Conservation (phyloP, 2,329 filamentous ascomycete genomes). For the Bipolaris victoriae region DNA sequence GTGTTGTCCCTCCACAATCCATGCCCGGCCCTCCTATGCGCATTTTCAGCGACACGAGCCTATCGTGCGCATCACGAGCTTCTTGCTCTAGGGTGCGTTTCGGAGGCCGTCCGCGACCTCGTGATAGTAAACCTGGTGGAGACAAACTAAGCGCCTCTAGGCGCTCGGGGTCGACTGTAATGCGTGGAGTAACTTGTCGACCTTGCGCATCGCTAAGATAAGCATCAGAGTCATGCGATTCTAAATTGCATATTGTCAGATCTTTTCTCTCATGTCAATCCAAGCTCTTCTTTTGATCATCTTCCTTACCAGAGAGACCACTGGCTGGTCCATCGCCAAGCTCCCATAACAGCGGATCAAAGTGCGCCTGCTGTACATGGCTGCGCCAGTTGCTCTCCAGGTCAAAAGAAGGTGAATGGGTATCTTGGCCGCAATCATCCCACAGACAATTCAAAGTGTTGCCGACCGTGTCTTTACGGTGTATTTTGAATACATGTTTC, state of each 20-base stretch:
- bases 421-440: constrained; percentile 49
- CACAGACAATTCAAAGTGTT: constrained; percentile 55
- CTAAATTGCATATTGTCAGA: constrained; percentile 33
- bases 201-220: constrained; percentile 58
- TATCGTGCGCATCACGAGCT: constrained; percentile 53
- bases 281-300: constrained; percentile 11
- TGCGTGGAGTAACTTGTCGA: constrained; percentile 56
- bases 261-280: constrained; percentile 11
- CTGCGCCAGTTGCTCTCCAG: constrained; percentile 53
- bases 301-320: constrained; percentile 62
- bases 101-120: constrained; percentile 41
- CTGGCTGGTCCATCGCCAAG: constrained; percentile 65
- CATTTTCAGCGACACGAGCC: constrained; percentile 58
- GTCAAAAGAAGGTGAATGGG: constrained; percentile 44
- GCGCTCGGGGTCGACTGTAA: constrained; percentile 32
- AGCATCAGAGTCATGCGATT: constrained; percentile 52
- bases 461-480: constrained; percentile 49
- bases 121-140: constrained; percentile 24
- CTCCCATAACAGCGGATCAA: constrained; percentile 62
- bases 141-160: constrained; percentile 10
- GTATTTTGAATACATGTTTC: constrained; percentile 64
- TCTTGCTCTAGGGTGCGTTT: constrained; percentile 51
- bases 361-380: constrained; percentile 60
- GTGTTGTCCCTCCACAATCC: constrained; percentile 59
- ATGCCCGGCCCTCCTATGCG: constrained; percentile 59